Percentiles rank a stretch among this genome's conserved stretches.
phyloP scores from a whole-genome alignment of 2,329 filamentous ascomycete genomes.

The Lachnellula occidentalis region DNA sequence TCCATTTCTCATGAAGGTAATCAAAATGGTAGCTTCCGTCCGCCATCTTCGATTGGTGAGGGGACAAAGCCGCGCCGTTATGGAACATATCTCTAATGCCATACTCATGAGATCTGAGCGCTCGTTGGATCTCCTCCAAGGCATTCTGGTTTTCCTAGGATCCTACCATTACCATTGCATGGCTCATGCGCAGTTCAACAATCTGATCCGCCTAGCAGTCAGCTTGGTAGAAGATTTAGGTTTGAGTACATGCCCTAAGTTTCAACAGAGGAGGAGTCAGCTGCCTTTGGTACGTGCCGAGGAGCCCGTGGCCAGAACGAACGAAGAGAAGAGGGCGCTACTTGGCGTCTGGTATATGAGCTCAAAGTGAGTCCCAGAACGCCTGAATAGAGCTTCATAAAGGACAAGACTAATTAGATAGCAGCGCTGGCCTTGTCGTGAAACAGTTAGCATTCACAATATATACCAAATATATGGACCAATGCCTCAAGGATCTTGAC shows the following conservation, averaged over 20 bases:
- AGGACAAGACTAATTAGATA: not conserved
- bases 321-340: conserved; percentile 48
- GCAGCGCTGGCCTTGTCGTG: conserved; percentile 7
- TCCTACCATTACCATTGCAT: conserved; percentile 53
- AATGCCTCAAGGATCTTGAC: conserved; percentile 44
- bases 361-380: conserved; percentile 40
- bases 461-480: conserved; percentile 48
- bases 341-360: conserved; percentile 50
- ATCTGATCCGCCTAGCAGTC: conserved; percentile 43
- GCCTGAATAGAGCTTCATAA: not conserved
- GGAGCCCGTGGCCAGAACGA: conserved; percentile 36
- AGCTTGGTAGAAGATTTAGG: conserved; percentile 44
- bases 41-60: conserved; percentile 43
- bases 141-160: conserved; percentile 43
- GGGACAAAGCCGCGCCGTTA: conserved; percentile 44
- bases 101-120: conserved; percentile 45
- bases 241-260: conserved; percentile 37
- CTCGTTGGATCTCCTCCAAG: conserved; percentile 45
- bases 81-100: conserved; percentile 42
- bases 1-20: conserved; percentile 45
- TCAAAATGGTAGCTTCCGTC: conserved; percentile 46
- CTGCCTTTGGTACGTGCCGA: conserved; percentile 39
- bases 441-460: conserved; percentile 33
- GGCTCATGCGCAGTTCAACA: conserved; percentile 47
- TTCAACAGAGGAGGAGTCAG: conserved; percentile 39